Evolutionary conservation across 768 basidiomycete genomes (phyloP).

Genomic region (Gymnopilus junonius): DNA sequence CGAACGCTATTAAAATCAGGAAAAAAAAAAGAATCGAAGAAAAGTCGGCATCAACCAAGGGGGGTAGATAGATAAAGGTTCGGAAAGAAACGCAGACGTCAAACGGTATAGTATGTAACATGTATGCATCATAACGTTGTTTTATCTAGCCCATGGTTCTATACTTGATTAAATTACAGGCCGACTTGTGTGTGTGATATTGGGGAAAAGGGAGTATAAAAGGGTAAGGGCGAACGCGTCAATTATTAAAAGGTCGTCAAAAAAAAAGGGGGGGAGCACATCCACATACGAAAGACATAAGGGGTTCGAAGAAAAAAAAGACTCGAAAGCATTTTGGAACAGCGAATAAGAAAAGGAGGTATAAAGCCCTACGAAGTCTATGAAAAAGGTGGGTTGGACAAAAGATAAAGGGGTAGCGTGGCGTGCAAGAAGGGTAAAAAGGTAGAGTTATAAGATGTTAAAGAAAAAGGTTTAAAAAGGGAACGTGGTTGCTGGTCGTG

Average conservation of each 20-base stretch:
- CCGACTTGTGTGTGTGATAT: not conserved
- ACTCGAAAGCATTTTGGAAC: not conserved
- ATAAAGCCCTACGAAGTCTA: not conserved
- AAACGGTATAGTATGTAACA: not conserved
- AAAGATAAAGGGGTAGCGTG: not conserved
- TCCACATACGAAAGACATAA: not conserved
- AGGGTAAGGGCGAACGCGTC: not conserved
- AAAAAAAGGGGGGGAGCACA: not conserved
- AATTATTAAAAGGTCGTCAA: not conserved
- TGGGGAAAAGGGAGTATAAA: not conserved
- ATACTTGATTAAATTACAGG: not conserved
- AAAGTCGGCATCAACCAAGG: not conserved
- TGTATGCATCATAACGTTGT: not conserved
- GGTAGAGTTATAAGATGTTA: not conserved
- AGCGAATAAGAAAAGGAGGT: not conserved
- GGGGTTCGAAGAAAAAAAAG: not conserved
- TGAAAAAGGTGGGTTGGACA: not conserved
- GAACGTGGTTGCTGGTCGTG: slow-evolving; percentile 10
- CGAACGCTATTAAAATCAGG: not conserved
- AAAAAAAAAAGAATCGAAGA: not conserved
- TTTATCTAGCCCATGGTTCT: not conserved
- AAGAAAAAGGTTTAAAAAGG: not conserved
- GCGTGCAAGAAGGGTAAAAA: not conserved
- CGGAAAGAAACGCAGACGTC: not conserved
- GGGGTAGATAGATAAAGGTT: not conserved